Percentiles rank a stretch among this genome's conserved stretches.
Evolutionary conservation across 805 yeast species (phyloP).

Genomic region (Wickerhamomyces bovis): DNA sequence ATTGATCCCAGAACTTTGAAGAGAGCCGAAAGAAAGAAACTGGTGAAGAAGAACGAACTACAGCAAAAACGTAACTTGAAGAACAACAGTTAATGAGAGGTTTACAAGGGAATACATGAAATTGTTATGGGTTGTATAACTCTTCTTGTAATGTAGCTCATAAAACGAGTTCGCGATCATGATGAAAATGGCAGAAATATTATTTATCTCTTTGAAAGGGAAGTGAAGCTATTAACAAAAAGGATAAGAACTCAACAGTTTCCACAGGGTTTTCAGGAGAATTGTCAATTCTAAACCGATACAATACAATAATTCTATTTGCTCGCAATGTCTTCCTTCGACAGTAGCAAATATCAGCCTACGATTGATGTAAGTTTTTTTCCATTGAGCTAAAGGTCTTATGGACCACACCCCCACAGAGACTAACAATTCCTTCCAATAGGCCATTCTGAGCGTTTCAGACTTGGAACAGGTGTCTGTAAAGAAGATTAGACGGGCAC

Average conservation of each 20-base stretch:
- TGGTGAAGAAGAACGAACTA: constrained; percentile 75
- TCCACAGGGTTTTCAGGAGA: too few species aligned
- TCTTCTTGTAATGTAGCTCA: background rate
- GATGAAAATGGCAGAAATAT: too few species aligned
- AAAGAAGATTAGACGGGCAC: constrained; percentile 61
- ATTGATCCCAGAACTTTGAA: constrained; percentile 81
- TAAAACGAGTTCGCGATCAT: background rate
- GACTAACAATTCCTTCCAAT: constrained; percentile 4
- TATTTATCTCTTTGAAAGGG: too few species aligned
- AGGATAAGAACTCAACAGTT: background rate
- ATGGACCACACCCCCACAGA: background rate
- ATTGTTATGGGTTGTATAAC: background rate
- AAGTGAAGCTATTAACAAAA: background rate
- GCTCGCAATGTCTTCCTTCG: constrained; percentile 9
- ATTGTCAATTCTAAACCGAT: background rate
- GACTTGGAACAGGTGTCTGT: constrained; percentile 67
- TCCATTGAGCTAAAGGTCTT: background rate
- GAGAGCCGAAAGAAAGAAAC: constrained; percentile 78
- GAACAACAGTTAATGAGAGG: constrained; percentile 21
- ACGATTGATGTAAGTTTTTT: constrained; percentile 52
- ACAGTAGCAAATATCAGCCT: constrained; percentile 36
- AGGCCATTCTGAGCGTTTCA: constrained; percentile 70
- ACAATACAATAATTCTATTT: background rate
- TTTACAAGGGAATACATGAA: background rate
- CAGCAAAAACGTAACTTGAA: constrained; percentile 80